Conservation (phyloP, 2,329 filamentous ascomycete species). For the Trichophyton benhamiae region DNA sequence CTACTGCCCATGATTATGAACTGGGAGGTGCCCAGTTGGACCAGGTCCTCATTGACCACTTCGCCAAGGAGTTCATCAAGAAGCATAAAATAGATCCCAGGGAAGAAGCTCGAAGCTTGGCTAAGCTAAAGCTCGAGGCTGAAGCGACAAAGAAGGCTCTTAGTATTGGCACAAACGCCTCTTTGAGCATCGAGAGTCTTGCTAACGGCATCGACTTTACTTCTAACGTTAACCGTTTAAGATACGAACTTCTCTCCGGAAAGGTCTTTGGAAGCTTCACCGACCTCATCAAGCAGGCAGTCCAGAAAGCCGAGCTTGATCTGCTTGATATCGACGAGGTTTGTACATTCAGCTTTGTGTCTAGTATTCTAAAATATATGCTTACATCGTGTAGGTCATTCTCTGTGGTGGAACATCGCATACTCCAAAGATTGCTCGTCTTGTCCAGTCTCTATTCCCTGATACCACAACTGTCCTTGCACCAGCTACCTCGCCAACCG, state of each 20-base stretch:
- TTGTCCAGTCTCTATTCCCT: constrained; percentile 69
- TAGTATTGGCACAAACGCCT: constrained; percentile 74
- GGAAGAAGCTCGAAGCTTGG: constrained; percentile 64
- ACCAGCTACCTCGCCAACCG: constrained; percentile 61
- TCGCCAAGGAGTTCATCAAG: constrained; percentile 97
- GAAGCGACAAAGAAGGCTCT: constrained; percentile 88
- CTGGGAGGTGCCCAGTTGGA: constrained; percentile 77
- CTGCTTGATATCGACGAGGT: constrained; percentile 81
- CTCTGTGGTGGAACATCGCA: constrained; percentile 85
- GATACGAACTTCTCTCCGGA: constrained; percentile 78
- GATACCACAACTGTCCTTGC: constrained; percentile 66
- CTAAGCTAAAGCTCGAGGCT: constrained; percentile 84
- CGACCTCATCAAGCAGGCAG: constrained; percentile 65
- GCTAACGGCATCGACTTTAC: constrained; percentile 83
- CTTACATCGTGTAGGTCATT: constrained; percentile 48
- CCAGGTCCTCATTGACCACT: constrained; percentile 85
- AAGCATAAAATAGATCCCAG: constrained; percentile 86
- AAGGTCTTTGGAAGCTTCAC: constrained; percentile 85
- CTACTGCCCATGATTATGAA: constrained; percentile 91
- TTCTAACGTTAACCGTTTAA: constrained; percentile 79
- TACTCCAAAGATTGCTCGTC: constrained; percentile 80
- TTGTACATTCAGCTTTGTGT: constrained; percentile 8
- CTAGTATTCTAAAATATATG: neutral
- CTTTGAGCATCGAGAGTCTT: constrained; percentile 85
- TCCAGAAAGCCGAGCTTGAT: constrained; percentile 87